These are phyloP conservation scores for Hanseniaspora meyeri DNA, from an alignment of 805 yeast species.

Conservation along the genomic window DNA sequence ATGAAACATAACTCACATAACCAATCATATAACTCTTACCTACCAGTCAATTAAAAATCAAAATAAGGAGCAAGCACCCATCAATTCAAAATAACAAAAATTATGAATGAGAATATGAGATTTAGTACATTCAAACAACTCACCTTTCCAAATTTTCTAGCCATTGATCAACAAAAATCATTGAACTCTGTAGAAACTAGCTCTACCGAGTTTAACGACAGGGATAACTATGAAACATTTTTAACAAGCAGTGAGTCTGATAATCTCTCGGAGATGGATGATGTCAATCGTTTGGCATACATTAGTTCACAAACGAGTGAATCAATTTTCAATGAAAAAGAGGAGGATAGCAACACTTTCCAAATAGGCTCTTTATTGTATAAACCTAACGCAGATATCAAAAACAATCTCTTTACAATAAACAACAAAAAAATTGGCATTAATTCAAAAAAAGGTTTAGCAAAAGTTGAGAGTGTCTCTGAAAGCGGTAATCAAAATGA, in stretches of 20 bases:
- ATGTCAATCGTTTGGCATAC: neutral
- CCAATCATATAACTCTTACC: too few species aligned
- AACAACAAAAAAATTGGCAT: neutral
- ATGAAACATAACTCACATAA: too few species aligned
- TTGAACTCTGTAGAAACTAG: neutral
- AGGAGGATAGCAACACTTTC: neutral
- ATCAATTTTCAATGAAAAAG: neutral
- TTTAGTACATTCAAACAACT: neutral
- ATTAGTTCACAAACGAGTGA: constrained; percentile 1
- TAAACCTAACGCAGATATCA: neutral
- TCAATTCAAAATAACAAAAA: neutral
- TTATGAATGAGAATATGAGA: constrained; percentile 5
- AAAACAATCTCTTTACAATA: neutral
- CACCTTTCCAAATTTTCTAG: neutral
- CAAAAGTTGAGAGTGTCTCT: neutral
- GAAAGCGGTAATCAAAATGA: neutral
- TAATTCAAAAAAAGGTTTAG: too few species aligned
- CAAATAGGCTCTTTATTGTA: neutral
- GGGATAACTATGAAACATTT: neutral
- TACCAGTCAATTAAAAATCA: too few species aligned
- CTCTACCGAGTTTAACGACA: neutral
- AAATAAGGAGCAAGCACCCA: too few species aligned
- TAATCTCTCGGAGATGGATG: neutral
- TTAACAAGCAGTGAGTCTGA: neutral
- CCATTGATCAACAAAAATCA: neutral